Conservation (phyloP, 2,329 filamentous ascomycete species). For the Hymenoscyphus fructigenus region DNA sequence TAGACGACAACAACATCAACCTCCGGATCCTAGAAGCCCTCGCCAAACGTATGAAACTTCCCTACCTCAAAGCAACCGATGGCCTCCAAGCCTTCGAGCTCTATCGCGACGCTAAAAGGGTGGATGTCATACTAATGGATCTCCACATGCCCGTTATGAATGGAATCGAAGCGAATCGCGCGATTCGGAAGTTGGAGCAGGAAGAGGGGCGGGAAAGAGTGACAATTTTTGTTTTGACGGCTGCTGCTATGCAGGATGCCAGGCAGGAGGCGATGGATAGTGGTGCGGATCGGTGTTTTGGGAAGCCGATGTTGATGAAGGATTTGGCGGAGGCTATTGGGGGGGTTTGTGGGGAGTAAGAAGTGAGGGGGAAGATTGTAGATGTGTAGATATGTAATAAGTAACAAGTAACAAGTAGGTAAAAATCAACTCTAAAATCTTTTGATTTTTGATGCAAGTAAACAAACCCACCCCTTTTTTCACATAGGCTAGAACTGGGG, state of each 20-base stretch:
- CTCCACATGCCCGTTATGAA: conserved; percentile 6
- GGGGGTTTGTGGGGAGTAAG: no score
- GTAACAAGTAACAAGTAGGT: no score
- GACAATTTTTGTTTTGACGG: background rate
- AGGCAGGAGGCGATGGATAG: background rate
- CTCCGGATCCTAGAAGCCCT: background rate
- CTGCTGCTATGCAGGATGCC: background rate
- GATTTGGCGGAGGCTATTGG: background rate
- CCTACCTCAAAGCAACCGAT: background rate
- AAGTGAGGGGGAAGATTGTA: no score
- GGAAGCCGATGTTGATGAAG: background rate
- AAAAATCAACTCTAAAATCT: no score
- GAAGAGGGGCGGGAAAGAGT: background rate
- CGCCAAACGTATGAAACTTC: background rate
- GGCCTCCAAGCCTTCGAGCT: background rate
- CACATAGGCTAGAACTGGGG: no score
- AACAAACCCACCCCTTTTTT: no score
- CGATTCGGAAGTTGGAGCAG: background rate
- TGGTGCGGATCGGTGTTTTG: background rate
- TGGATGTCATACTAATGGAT: background rate
- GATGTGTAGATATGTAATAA: no score
- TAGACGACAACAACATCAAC: background rate
- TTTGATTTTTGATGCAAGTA: no score
- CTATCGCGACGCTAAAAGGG: background rate
- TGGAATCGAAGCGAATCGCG: background rate